Percentiles rank a stretch among this genome's conserved stretches.
Evolutionary conservation across 768 basidiomycete species (phyloP).

Genomic region (Antrodiella citrinella): DNA sequence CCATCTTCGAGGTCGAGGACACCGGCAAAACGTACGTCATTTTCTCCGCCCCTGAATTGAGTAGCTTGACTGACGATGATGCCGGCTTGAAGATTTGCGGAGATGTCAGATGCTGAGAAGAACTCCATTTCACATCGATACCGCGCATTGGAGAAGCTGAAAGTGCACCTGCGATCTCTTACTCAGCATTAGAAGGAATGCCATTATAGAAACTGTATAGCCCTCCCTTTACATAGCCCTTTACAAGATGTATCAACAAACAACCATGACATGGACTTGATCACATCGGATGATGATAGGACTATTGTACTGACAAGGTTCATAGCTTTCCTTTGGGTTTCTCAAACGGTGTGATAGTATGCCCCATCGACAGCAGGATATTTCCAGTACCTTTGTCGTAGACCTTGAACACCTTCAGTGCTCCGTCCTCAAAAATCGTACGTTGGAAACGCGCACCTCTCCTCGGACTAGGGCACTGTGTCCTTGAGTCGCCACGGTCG

Average conservation of each 20-base stretch:
- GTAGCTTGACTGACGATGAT: neutral
- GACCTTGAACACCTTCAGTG: too few relatives aligned
- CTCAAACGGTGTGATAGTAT: constrained; percentile 12
- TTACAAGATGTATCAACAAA: neutral
- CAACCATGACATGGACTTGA: neutral
- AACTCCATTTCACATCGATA: constrained; percentile 61
- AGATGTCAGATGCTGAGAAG: constrained; percentile 58
- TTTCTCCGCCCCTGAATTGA: neutral
- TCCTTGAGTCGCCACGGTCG: constrained; percentile 12
- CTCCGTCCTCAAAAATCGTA: too few relatives aligned
- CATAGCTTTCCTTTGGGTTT: neutral
- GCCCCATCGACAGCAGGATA: constrained; percentile 16
- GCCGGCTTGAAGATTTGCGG: constrained; percentile 43
- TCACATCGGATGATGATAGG: too few relatives aligned
- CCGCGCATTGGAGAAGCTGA: constrained; percentile 52
- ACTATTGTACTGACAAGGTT: too few relatives aligned
- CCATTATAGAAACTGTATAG: neutral
- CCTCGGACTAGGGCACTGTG: constrained; percentile 10
- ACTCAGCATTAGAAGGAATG: too few relatives aligned
- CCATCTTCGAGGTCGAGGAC: constrained; percentile 72
- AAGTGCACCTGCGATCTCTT: constrained; percentile 28
- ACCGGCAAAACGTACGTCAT: constrained; percentile 64
- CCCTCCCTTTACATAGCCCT: constrained; percentile 3
- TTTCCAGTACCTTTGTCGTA: constrained; percentile 15
- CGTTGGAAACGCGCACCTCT: too few relatives aligned